Evolutionary conservation across 1,284 basidiomycete species (phyloP).

Genomic region (Trichosporon ovoides): DNA sequence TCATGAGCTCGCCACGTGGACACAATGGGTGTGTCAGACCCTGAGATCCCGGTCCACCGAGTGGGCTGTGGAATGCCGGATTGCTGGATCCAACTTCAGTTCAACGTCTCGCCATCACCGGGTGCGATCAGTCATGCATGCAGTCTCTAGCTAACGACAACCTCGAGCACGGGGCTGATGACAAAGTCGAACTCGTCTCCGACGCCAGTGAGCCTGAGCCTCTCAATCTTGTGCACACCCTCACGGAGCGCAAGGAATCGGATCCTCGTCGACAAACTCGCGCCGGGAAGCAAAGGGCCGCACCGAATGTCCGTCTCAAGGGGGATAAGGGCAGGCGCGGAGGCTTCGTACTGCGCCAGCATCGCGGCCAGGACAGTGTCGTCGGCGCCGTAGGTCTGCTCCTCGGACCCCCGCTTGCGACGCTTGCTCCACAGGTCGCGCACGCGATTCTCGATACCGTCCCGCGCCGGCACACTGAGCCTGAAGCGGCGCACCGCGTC

Average conservation of each 20-base stretch:
- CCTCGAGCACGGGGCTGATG: conserved; percentile 41
- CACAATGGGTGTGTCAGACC: too few species aligned
- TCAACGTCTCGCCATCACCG: too few species aligned
- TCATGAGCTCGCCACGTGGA: too few species aligned
- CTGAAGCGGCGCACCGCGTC: conserved; percentile 70
- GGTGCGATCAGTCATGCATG: background rate
- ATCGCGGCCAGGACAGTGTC: conserved; percentile 41
- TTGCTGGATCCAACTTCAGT: too few species aligned
- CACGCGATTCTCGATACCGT: conserved; percentile 44
- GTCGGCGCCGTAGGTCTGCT: conserved; percentile 26
- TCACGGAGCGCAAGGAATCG: conserved; percentile 72
- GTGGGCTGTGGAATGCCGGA: too few species aligned
- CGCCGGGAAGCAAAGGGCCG: conserved; percentile 70
- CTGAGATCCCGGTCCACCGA: too few species aligned
- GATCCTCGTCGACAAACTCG: conserved; percentile 80
- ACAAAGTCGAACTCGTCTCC: conserved; percentile 63
- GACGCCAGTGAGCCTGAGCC: conserved; percentile 65
- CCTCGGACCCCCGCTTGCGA: conserved; percentile 16
- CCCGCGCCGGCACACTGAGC: conserved; percentile 61
- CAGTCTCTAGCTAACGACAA: conserved; percentile 15
- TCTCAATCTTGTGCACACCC: conserved; percentile 71
- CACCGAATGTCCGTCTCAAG: conserved; percentile 74
- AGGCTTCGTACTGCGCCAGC: conserved; percentile 24
- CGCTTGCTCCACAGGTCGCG: conserved; percentile 27
- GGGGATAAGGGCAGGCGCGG: conserved; percentile 59